phyloP scores from a whole-genome alignment of 441 rosid species.

The Monsonia emarginata region DNA sequence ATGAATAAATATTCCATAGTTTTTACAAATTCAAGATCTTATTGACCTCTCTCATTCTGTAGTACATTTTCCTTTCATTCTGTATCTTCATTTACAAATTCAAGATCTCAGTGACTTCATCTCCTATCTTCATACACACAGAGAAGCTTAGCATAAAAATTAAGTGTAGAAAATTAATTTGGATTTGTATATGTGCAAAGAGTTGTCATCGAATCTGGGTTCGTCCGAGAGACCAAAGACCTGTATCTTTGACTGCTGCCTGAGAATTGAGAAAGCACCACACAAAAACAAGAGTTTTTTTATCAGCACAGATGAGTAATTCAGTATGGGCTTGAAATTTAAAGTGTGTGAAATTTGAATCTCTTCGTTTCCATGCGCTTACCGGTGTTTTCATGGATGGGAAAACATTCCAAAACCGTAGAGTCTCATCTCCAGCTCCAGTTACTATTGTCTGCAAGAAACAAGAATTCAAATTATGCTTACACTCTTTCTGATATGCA shows the following conservation, averaged over 20 bases:
- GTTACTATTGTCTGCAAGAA: conserved; percentile 76
- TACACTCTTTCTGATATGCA: not conserved
- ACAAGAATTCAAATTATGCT: not conserved
- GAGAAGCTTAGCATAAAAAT: too few species aligned
- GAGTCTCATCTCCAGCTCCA: conserved; percentile 96
- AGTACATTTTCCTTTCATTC: too few species aligned
- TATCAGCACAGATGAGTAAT: not conserved
- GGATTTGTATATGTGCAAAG: not conserved
- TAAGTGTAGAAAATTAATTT: conserved; percentile 10
- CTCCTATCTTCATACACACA: too few species aligned
- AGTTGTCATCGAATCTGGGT: conserved; percentile 59
- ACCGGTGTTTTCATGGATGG: conserved; percentile 76
- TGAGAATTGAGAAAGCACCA: too few species aligned
- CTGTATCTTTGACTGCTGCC: conserved; percentile 81
- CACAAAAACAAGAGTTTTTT: not conserved
- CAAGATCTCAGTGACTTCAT: too few species aligned
- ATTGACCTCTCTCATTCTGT: too few species aligned
- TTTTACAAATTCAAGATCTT: too few species aligned
- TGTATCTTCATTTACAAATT: too few species aligned
- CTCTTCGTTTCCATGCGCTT: conserved; percentile 18
- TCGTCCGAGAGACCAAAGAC: conserved; percentile 85
- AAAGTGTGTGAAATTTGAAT: too few species aligned
- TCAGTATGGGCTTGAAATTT: too few species aligned
- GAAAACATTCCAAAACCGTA: conserved; percentile 89
- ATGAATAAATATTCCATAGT: too few species aligned